Base-by-base conservation (phyloP, 495 filamentous ascomycete genomes). In the Aspergillus carlsbadensis region DNA sequence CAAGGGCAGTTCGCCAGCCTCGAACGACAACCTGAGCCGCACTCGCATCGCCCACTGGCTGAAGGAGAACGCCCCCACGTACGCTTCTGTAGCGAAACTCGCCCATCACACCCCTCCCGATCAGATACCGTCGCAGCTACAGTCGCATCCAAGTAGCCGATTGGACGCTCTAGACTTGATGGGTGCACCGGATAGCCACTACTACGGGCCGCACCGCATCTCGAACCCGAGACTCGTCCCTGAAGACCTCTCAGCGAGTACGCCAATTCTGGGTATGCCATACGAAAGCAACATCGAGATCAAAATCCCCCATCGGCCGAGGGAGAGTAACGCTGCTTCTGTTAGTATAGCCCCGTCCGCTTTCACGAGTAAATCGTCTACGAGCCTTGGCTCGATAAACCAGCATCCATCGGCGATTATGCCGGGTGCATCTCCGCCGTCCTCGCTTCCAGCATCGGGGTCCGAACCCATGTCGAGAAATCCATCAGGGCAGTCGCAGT, bases 321-420 rank as follows among this genome's bases (percentile, higher is more conserved):
- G 26, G 54, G 18, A 11, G 6, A 26, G 1, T 21, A 50, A 50
- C 10, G 4, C 11, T n/a, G 40, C 51, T 15, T 21, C 48, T 29
- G 26, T 8, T 29, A 29, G 3, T 3, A 8, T 3, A 6, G 33
- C 31, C 18, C 39, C 17, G 45, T 46, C 56, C 15, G 55, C 42
- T 15, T 39, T 54, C 18, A 49, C 15, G 17, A 47, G 40, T 11
- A 51, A 57, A n/a, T 37, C 62, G 2, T 37, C 48, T 2, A 42
- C 42, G 14, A 51, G 39, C 17, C 14, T 63, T 2, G 56, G 20
- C 24, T 39, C 64, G 0, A 50, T 66, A 3, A 29, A 29, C 2
- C 44, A 58, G 5, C 73, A 77, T 44, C 75, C 74, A 14, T 76
- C 75, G 17, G 74, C 71, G 0, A 67, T 77, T 22, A 70, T 77